These are phyloP conservation scores for Penium margaritaceum DNA, from an alignment of 139 green algal genomes.

Conservation along the genomic window DNA sequence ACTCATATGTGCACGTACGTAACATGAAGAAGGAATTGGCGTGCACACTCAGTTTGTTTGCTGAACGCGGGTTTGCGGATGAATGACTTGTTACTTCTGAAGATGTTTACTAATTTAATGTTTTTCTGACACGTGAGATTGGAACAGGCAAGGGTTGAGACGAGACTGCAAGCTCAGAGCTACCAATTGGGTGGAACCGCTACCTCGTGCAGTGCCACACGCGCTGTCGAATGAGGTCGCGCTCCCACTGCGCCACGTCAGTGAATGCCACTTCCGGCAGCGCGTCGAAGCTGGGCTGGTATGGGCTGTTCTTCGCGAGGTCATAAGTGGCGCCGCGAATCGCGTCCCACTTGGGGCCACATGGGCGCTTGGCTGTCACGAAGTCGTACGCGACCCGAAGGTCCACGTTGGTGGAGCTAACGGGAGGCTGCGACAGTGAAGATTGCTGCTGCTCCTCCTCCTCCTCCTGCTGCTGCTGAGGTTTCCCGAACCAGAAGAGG, in stretches of 20 bases:
- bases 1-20: no score
- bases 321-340: constrained; percentile 46
- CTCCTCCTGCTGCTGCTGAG: not conserved
- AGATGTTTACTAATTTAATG: no score
- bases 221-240: constrained; percentile 10
- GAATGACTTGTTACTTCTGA: no score
- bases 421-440: no score
- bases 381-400: constrained; percentile 41
- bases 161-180: not conserved
- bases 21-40: no score
- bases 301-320: constrained; percentile 5
- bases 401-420: no score
- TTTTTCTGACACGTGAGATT: no score
- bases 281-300: constrained; percentile 3
- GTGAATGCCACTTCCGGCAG: constrained; percentile 16
- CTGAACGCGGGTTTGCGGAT: no score
- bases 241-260: constrained; percentile 14
- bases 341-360: constrained; percentile 48
- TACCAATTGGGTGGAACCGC: not conserved
- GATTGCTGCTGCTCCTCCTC: not conserved
- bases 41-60: no score
- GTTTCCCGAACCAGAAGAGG: constrained; percentile 44
- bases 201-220: not conserved
- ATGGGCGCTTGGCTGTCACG: constrained; percentile 43
- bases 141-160: no score